Evolutionary conservation across 2,329 filamentous ascomycete species (phyloP), one percentile per base, ranked within the genome.

Genomic region (Phaeosphaeriaceae sp.): DNA sequence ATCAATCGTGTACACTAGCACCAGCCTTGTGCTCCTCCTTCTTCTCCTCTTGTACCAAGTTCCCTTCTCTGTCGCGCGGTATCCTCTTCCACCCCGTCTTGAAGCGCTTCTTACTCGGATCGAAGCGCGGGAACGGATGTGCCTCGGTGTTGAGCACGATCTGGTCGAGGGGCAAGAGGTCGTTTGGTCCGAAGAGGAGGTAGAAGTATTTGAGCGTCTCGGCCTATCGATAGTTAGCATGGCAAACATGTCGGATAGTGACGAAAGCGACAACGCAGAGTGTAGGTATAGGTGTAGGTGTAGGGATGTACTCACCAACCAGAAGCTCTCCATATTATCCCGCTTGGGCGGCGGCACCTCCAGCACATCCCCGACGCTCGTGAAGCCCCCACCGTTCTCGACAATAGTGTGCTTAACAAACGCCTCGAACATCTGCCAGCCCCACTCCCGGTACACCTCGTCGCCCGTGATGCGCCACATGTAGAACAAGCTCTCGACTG

Each of bases 251-350:
- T 27, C 25, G n/a, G n/a, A n/a, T n/a, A n/a, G n/a, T n/a, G n/a
- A n/a, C n/a, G n/a, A n/a, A n/a, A n/a, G n/a, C n/a, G n/a, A n/a
- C n/a, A n/a, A n/a, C n/a, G n/a, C n/a, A n/a, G n/a, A n/a, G n/a
- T n/a, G n/a, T n/a, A n/a, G n/a, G n/a, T n/a, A n/a, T n/a, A n/a
- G n/a, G n/a, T n/a, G n/a, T n/a, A n/a, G 25, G 25, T 27, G 25
- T 27, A 9, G 25, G 9, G 25, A 9, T 4, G 17, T 40, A 80
- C 89, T 81, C 80, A 92, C 90, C 83, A 99, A 86, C 95, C 95
- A 99, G 80, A 98, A 98, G 75, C 92, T 96, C 81, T 99, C 95
- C 94, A 99, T 97, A 69, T 98, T 98, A 78, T 99, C 94, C 59
- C 88, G 84, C 47, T 83, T 81, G 15, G 82, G 77, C 0, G 92